These are phyloP conservation scores for Perkinsus chesapeaki DNA, from an alignment of 169 alveolate genomes.

Conservation along the genomic window DNA sequence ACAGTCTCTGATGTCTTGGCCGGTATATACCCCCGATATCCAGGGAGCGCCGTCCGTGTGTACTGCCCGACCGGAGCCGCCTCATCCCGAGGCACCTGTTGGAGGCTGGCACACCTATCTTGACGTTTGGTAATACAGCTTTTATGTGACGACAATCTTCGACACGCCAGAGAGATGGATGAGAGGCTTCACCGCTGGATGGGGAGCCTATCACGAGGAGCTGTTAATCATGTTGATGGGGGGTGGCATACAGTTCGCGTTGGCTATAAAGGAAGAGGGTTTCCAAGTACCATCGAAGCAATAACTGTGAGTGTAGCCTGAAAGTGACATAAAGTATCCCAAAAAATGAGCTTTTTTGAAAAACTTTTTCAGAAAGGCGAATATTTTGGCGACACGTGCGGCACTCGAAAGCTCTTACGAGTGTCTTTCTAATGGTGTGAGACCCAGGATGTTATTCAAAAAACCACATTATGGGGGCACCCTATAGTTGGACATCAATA, in stretches of 20 bases:
- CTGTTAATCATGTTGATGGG: neutral
- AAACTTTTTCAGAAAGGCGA: too few species aligned
- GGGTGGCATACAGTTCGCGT: neutral
- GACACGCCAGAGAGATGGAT: neutral
- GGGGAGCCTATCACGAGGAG: slow-evolving; percentile 3
- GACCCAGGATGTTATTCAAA: too few species aligned
- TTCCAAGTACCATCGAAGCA: neutral
- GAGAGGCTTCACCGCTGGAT: neutral
- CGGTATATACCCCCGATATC: neutral
- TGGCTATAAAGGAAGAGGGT: neutral
- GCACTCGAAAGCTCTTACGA: too few species aligned
- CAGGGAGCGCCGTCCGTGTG: neutral
- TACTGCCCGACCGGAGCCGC: neutral
- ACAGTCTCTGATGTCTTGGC: neutral
- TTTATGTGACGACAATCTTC: neutral
- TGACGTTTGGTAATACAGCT: neutral
- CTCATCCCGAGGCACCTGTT: neutral
- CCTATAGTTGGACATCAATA: too few species aligned
- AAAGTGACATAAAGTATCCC: neutral
- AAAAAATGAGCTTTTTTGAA: neutral
- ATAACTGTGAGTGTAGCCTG: neutral
- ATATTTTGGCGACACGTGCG: too few species aligned
- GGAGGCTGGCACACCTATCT: neutral
- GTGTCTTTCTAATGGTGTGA: too few species aligned
- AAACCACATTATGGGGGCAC: too few species aligned